phyloP scores from a whole-genome alignment of 768 basidiomycete species.

The Boletus patriciae region DNA sequence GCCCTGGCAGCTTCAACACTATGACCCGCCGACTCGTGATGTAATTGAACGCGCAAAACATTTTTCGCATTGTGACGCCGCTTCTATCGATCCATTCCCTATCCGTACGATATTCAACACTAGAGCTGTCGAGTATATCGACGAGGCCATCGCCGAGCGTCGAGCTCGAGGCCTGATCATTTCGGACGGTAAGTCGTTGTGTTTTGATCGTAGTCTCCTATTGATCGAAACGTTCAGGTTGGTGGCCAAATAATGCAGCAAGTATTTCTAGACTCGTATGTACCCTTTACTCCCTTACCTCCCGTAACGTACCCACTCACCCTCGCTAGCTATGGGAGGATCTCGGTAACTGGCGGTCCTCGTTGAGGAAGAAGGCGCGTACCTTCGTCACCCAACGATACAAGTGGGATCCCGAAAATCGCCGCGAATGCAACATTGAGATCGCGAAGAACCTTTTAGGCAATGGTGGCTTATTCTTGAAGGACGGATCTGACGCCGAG shows the following conservation, averaged over 20 bases:
- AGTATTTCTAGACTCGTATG: constrained; percentile 2
- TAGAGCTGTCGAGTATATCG: neutral
- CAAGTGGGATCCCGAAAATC: too few species aligned
- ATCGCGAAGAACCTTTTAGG: neutral
- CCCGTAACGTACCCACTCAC: too few species aligned
- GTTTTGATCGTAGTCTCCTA: too few species aligned
- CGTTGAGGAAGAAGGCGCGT: neutral
- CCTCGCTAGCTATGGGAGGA: neutral
- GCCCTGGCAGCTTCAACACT: constrained; percentile 7
- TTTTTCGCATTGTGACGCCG: neutral
- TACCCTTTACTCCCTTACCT: neutral
- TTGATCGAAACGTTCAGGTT: neutral
- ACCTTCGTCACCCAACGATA: too few species aligned
- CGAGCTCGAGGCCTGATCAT: neutral
- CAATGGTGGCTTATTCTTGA: neutral
- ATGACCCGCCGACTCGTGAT: neutral
- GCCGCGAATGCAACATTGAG: too few species aligned
- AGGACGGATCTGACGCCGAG: neutral
- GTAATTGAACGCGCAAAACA: too few species aligned
- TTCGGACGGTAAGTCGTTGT: neutral
- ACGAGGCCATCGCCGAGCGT: neutral
- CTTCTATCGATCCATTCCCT: constrained; percentile 6
- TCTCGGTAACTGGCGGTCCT: neutral
- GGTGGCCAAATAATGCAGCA: neutral
- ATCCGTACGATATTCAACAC: neutral